Percentiles rank a stretch among this genome's conserved stretches.
phyloP scores from a whole-genome alignment of 2,329 filamentous ascomycete species.

The Penicillium aurantiogriseum region DNA sequence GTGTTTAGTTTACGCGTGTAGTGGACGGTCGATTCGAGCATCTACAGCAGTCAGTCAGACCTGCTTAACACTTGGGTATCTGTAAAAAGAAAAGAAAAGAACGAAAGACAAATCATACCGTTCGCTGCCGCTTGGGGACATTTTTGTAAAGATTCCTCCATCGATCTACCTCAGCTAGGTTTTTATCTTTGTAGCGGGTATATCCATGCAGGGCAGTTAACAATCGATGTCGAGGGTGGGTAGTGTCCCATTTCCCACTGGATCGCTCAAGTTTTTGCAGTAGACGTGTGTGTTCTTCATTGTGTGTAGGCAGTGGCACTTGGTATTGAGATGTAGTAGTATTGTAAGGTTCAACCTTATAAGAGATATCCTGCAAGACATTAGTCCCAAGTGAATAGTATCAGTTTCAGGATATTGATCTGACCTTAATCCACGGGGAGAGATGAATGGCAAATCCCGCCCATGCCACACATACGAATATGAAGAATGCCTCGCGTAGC shows the following conservation, averaged over 20 bases:
- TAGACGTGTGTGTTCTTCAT: constrained; percentile 17
- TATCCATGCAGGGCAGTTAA: constrained; percentile 29
- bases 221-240: constrained; percentile 28
- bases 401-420: not conserved
- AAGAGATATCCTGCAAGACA: not conserved
- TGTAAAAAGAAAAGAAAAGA: not conserved
- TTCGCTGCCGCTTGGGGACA: constrained; percentile 17
- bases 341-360: not conserved
- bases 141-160: constrained; percentile 26
- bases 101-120: constrained; percentile 5
- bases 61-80: too few relatives aligned
- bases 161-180: constrained; percentile 19
- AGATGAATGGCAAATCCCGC: not conserved
- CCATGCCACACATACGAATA: not conserved
- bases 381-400: not conserved
- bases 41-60: constrained; percentile 24
- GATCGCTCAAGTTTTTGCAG: constrained; percentile 17
- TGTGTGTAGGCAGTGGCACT: not conserved
- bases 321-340: not conserved
- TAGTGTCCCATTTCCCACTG: constrained; percentile 17
- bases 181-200: constrained; percentile 23
- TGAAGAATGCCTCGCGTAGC: not conserved
- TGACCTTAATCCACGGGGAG: not conserved
- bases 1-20: constrained; percentile 56
- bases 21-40: constrained; percentile 57